Evolutionary conservation across 2,329 filamentous ascomycete species (phyloP).

Genomic region (Cercospora janseana): DNA sequence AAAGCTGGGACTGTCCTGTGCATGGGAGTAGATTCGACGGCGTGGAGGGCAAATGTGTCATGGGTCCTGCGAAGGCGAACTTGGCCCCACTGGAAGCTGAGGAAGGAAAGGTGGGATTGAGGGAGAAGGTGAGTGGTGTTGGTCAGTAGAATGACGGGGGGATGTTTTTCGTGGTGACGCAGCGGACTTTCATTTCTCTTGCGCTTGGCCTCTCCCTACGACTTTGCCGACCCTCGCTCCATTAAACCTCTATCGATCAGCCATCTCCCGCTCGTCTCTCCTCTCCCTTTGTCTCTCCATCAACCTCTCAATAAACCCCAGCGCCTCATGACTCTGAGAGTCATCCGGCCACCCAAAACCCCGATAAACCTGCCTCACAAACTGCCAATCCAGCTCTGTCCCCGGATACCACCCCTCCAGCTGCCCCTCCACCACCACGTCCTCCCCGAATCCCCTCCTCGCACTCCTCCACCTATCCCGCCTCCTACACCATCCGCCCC

Average conservation of each 20-base stretch:
- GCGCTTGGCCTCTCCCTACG: too few relatives aligned
- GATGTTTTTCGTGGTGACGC: neutral
- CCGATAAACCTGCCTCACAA: slow-evolving; percentile 5
- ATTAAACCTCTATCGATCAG: too few relatives aligned
- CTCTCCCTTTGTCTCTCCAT: neutral
- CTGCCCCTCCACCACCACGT: neutral
- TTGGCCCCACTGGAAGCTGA: slow-evolving; percentile 2
- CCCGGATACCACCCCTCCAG: slow-evolving; percentile 1
- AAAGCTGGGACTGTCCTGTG: slow-evolving; percentile 56
- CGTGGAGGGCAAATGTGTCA: slow-evolving; percentile 42
- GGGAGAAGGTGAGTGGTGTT: neutral
- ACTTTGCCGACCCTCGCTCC: too few relatives aligned
- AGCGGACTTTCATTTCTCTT: neutral
- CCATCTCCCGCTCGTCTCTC: neutral
- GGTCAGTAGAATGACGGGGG: too few relatives aligned
- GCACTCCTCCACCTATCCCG: neutral
- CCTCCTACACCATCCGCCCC: neutral
- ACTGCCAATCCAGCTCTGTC: slow-evolving; percentile 7
- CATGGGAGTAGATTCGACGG: slow-evolving; percentile 47
- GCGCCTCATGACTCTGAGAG: neutral
- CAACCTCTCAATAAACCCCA: neutral
- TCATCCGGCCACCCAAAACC: neutral
- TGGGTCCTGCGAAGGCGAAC: slow-evolving; percentile 37
- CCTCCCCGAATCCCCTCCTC: neutral
- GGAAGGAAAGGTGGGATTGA: neutral